Conservation (phyloP, 805 yeast species). For the Teunomyces barrocoloradensis region DNA sequence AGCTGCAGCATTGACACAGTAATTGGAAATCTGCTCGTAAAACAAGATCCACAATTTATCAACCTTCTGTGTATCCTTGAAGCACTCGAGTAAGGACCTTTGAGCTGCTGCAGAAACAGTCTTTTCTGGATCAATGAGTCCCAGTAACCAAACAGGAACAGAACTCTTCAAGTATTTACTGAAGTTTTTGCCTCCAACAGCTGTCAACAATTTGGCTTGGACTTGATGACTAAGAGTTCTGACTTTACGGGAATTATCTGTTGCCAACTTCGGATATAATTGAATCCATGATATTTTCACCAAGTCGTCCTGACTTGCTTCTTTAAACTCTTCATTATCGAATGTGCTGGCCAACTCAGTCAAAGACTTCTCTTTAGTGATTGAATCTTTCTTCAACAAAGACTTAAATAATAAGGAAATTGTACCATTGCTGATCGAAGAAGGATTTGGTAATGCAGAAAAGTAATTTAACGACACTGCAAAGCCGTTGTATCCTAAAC, state of each 20-base stretch:
- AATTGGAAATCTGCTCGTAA: conserved; percentile 52
- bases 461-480: conserved; percentile 66
- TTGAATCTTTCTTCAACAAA: conserved; percentile 71
- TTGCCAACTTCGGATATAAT: conserved; percentile 73
- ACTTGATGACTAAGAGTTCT: conserved; percentile 61
- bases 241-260: conserved; percentile 66
- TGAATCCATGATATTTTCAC: conserved; percentile 71
- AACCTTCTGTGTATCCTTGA: conserved; percentile 52
- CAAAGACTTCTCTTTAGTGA: conserved; percentile 82
- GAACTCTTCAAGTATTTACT: conserved; percentile 68
- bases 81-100: conserved; percentile 49
- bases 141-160: conserved; percentile 71
- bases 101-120: conserved; percentile 52
- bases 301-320: conserved; percentile 44
- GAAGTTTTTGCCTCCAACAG: conserved; percentile 55
- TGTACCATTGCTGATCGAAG: conserved; percentile 37
- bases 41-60: conserved; percentile 58
- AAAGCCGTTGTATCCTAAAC: conserved; percentile 33
- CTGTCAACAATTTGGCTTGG: conserved; percentile 46
- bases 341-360: conserved; percentile 35
- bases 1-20: conserved; percentile 49
- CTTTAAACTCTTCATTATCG: conserved; percentile 3
- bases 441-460: conserved; percentile 69
- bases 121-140: conserved; percentile 68
- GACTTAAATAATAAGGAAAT: conserved; percentile 67